Conservation (phyloP, 495 filamentous ascomycete species). For the Amorphotheca resinae region DNA sequence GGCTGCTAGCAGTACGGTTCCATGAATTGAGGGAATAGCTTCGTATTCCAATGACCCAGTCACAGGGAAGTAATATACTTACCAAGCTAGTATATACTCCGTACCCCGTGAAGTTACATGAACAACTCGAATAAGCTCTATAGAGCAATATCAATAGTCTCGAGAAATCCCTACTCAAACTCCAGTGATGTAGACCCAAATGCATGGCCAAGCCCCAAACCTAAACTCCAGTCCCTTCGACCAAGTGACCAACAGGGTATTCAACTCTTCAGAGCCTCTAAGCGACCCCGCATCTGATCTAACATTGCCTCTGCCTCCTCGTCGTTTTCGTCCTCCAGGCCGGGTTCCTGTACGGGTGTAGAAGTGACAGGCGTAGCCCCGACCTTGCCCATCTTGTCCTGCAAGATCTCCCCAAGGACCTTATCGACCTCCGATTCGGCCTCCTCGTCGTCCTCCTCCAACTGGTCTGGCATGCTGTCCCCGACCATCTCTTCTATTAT, state of each 20-base stretch:
- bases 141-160: not conserved
- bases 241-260: not conserved
- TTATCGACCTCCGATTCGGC: conserved; percentile 87
- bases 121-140: not conserved
- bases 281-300: conserved; percentile 80
- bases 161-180: not conserved
- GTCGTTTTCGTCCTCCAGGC: conserved; percentile 54
- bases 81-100: not conserved
- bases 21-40: not conserved
- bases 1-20: not conserved
- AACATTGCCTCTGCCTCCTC: conserved; percentile 78
- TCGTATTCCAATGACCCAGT: not conserved
- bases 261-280: conserved; percentile 86
- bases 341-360: conserved; percentile 24
- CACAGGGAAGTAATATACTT: no score
- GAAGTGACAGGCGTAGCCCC: conserved; percentile 45
- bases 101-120: not conserved
- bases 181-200: not conserved
- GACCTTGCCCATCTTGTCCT: conserved; percentile 64
- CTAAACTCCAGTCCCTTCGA: not conserved
- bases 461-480: conserved; percentile 62
- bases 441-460: conserved; percentile 71
- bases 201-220: not conserved
- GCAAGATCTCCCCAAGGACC: conserved; percentile 77
- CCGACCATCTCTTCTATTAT: conserved; percentile 97